Percentiles rank a stretch among this genome's conserved stretches.
These are phyloP conservation scores for Butyriboletus loyo DNA, from an alignment of 768 basidiomycete genomes.

Conservation along the genomic window DNA sequence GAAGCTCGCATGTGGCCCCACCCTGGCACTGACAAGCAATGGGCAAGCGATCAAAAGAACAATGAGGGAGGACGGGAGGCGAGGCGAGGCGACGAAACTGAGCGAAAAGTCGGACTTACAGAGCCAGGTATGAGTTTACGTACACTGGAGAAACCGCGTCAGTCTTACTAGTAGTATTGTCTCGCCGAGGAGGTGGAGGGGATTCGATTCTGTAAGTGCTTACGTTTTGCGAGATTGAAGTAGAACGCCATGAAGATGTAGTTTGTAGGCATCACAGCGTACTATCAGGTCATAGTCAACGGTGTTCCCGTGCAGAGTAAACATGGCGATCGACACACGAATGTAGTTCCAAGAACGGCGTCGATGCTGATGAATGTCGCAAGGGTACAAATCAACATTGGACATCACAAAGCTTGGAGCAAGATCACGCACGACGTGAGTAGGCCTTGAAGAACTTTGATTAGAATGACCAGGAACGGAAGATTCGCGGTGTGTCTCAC, in stretches of 20 bases:
- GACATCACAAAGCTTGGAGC: not conserved
- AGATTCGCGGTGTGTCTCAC: slow-evolving; percentile 29
- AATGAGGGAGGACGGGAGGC: not conserved
- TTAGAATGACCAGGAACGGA: not conserved
- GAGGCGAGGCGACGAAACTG: no score
- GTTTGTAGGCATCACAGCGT: slow-evolving; percentile 51
- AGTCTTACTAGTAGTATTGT: no score
- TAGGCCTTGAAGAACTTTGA: slow-evolving; percentile 33
- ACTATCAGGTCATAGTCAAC: slow-evolving; percentile 22
- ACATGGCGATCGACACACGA: slow-evolving; percentile 20
- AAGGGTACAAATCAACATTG: not conserved
- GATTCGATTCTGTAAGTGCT: slow-evolving; percentile 11
- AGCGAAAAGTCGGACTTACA: slow-evolving; percentile 17
- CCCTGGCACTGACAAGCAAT: not conserved
- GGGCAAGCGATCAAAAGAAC: not conserved
- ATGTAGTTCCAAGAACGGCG: slow-evolving; percentile 43
- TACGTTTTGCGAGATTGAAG: slow-evolving; percentile 51
- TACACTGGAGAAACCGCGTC: slow-evolving; percentile 38
- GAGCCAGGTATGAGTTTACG: slow-evolving; percentile 54
- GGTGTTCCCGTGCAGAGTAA: no score
- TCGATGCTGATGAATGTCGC: slow-evolving; percentile 38
- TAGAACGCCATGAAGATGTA: slow-evolving; percentile 56
- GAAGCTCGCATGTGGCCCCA: no score
- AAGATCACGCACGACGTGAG: slow-evolving; percentile 35
- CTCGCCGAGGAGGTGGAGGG: no score